Base-by-base conservation (phyloP, 129 eudicot genomes). In the Pittosporum tobira region DNA sequence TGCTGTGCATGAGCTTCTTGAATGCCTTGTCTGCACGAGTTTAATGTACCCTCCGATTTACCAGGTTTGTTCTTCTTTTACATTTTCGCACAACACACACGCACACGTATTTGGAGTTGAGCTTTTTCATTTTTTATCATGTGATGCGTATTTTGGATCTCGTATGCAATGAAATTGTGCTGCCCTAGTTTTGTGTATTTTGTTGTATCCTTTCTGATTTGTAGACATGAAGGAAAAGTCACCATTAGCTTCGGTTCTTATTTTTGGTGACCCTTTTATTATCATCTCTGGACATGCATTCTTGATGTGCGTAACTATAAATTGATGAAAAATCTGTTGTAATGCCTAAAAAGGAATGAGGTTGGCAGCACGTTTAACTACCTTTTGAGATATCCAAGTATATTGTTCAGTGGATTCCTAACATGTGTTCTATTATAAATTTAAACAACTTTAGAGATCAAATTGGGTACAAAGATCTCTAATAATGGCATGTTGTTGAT, bases 21-120 rank as follows among this genome's bases (percentile, higher is more conserved):
- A 78, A 57, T 88, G 96, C 60, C 87, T 89, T 23, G 82, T 79
- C 50, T 88, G 96, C 68, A 62, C 72, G 44, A 73, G 68, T 62
- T 81, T 81, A 61, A 81, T 88, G 87, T 84, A 84, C 69, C 90
- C 89, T 69, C 96, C 94, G 14, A 81, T 88, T 69, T 86, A 81
- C 72, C 96, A 88, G 96, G 96, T 84, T 71, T 40, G 82, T 70
- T 59, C 43, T 48, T 69, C 21, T 48, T 26, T 27, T 51, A 30
- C 21, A 34, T 51, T 21, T 49, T 25, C 20, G 15, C 19, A 6
- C 25, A 31, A 12, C 43, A 30, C 4, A 55, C 29, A 18, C 58
- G 16, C 10, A 11, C 21, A 55, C 25, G 31, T 8, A 20, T 48
- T 10, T 46, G 34, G 21, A 22, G 26, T 37, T 59, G 34, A 24